Conservation (phyloP, 768 basidiomycete genomes). For the Phaeotremella fagi region DNA sequence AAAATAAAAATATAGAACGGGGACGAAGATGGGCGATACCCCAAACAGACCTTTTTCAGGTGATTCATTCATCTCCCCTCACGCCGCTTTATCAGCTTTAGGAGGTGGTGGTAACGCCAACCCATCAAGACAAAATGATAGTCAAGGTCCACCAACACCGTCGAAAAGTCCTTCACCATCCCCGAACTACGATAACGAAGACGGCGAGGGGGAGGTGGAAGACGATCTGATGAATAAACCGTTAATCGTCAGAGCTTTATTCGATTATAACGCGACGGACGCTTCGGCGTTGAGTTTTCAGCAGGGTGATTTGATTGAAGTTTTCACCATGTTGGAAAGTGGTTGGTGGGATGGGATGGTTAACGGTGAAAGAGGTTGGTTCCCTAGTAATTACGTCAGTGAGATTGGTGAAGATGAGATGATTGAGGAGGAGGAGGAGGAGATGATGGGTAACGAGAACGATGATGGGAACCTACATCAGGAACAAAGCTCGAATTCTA, state of each 20-base stretch:
- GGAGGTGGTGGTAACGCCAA: background rate
- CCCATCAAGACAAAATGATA: background rate
- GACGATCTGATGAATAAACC: constrained; percentile 40
- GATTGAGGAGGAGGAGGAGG: constrained; percentile 53
- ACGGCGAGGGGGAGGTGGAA: constrained; percentile 5
- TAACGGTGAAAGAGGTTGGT: constrained; percentile 75
- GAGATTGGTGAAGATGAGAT: constrained; percentile 65
- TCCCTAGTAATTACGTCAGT: constrained; percentile 91
- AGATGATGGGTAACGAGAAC: constrained; percentile 1
- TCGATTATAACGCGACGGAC: constrained; percentile 75
- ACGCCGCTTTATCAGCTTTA: constrained; percentile 12
- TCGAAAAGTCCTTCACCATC: too few species aligned
- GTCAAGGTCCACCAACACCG: background rate
- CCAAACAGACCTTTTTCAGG: constrained; percentile 11
- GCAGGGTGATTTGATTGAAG: constrained; percentile 86
- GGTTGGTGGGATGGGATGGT: constrained; percentile 99
- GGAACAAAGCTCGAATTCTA: background rate
- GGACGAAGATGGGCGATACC: constrained; percentile 7
- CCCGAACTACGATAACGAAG: background rate
- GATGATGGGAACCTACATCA: background rate
- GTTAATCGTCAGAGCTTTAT: constrained; percentile 85
- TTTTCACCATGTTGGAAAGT: constrained; percentile 79
- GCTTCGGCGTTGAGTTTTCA: constrained; percentile 81
- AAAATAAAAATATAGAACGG: too few species aligned
- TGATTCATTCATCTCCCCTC: constrained; percentile 13